These are phyloP conservation scores for Takashimella tepidaria DNA, from an alignment of 1,284 basidiomycete genomes.

Conservation along the genomic window DNA sequence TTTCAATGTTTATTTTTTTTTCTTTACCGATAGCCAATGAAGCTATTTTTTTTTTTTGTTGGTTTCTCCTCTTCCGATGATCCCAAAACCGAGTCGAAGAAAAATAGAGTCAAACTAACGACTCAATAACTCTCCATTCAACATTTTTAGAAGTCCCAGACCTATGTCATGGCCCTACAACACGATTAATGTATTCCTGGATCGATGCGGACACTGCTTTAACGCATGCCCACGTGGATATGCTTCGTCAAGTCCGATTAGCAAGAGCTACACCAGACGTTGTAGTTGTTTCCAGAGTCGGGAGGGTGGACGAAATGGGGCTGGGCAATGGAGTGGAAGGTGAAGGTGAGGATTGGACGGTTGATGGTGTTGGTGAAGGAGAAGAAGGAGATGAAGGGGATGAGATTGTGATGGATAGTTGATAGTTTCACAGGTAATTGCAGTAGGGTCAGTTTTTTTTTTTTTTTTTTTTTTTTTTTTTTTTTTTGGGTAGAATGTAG, in stretches of 20 bases:
- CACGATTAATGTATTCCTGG: slow-evolving; percentile 69
- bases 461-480: too few relatives aligned
- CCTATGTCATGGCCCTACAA: slow-evolving; percentile 67
- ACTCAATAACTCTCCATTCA: too few relatives aligned
- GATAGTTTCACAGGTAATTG: too few relatives aligned
- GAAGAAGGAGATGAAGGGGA: not conserved
- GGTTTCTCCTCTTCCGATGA: not conserved
- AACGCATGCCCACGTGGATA: slow-evolving; percentile 60
- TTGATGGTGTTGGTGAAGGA: slow-evolving; percentile 1
- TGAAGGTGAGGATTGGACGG: slow-evolving; percentile 19
- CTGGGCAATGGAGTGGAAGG: slow-evolving; percentile 17
- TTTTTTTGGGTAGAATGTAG: too few relatives aligned
- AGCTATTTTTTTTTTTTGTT: not conserved
- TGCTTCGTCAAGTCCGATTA: slow-evolving; percentile 46
- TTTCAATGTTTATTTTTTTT: too few relatives aligned
- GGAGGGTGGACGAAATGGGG: slow-evolving; percentile 31
- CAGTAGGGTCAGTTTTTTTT: too few relatives aligned
- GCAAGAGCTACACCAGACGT: slow-evolving; percentile 22
- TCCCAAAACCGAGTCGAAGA: not conserved
- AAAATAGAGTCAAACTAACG: too few relatives aligned
- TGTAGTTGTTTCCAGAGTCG: slow-evolving; percentile 24
- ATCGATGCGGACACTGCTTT: slow-evolving; percentile 58
- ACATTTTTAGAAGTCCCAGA: slow-evolving; percentile 75
- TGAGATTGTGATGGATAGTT: not conserved
- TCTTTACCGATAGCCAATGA: too few relatives aligned